Conservation (phyloP, 2,329 filamentous ascomycete species). For the Neofusicoccum laricinum region DNA sequence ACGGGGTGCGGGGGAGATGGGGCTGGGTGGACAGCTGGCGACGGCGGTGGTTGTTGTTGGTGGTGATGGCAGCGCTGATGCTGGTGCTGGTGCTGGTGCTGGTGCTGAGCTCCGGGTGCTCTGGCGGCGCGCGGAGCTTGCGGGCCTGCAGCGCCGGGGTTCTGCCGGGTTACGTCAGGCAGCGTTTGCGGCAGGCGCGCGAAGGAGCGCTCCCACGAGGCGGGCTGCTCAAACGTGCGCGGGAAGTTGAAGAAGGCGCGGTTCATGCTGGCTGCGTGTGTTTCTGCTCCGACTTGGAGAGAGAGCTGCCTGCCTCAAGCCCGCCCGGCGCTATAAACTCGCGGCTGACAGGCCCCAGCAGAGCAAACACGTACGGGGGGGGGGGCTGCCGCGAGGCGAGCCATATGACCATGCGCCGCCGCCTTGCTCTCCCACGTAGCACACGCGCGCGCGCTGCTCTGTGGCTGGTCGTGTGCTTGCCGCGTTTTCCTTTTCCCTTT, state of each 20-base stretch:
- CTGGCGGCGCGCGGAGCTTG: background rate
- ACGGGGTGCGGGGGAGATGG: background rate
- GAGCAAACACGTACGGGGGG: background rate
- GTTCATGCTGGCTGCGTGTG: background rate
- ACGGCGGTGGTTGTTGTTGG: background rate
- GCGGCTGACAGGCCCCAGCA: background rate
- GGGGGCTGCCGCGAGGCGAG: background rate
- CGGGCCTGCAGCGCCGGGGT: background rate
- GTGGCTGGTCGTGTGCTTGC: background rate
- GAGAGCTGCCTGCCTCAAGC: background rate
- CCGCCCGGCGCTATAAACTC: background rate
- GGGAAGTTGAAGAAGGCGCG: constrained; percentile 7
- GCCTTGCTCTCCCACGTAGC: background rate
- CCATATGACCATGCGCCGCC: constrained; percentile 1
- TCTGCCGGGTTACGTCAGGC: constrained; percentile 9
- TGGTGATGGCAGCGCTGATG: background rate
- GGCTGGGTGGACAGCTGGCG: background rate
- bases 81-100: constrained; percentile 1
- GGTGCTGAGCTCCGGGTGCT: background rate
- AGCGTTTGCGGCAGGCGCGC: background rate
- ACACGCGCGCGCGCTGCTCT: background rate
- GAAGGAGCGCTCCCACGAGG: background rate
- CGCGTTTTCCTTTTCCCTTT: background rate
- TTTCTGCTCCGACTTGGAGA: no score
- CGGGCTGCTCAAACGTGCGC: constrained; percentile 7